Conservation (phyloP, 768 basidiomycete species). For the Amanita fuliginea region DNA sequence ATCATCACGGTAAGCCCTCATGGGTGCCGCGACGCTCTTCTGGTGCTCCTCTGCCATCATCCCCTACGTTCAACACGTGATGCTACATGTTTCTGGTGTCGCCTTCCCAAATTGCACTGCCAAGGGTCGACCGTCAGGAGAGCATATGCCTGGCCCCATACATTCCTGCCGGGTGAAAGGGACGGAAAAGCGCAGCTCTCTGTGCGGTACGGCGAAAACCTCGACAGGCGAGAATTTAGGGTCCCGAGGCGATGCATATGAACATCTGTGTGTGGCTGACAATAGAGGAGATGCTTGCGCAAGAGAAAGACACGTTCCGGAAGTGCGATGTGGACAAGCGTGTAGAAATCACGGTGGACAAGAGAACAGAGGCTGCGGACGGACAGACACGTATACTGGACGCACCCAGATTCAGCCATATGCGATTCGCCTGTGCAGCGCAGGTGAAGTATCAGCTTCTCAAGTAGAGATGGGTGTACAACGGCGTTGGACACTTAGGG, state of each 20-base stretch:
- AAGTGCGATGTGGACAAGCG: slow-evolving; percentile 30
- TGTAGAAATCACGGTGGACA: slow-evolving; percentile 28
- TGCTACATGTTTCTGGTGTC: slow-evolving; percentile 38
- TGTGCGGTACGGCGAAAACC: slow-evolving; percentile 17
- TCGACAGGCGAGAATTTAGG: slow-evolving; percentile 19
- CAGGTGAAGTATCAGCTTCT: slow-evolving; percentile 13
- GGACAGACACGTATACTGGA: not conserved
- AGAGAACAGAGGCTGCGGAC: slow-evolving; percentile 6
- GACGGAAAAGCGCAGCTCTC: slow-evolving; percentile 11
- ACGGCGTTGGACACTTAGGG: slow-evolving; percentile 38
- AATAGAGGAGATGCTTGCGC: slow-evolving; percentile 11
- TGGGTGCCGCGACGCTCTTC: slow-evolving; percentile 42
- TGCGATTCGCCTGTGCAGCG: not conserved
- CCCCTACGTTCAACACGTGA: slow-evolving; percentile 12
- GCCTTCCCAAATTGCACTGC: slow-evolving; percentile 26
- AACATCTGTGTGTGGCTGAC: slow-evolving; percentile 30
- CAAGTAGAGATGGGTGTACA: slow-evolving; percentile 21
- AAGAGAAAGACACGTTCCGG: slow-evolving; percentile 33
- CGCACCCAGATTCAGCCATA: slow-evolving; percentile 1
- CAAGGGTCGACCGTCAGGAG: slow-evolving; percentile 2
- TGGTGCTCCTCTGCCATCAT: slow-evolving; percentile 20
- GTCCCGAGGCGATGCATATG: slow-evolving; percentile 43
- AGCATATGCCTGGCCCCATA: slow-evolving; percentile 7
- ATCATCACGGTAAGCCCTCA: slow-evolving; percentile 12
- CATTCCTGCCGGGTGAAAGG: slow-evolving; percentile 9